Base-by-base conservation (phyloP, 441 rosid species). In the Populus hybrid region DNA sequence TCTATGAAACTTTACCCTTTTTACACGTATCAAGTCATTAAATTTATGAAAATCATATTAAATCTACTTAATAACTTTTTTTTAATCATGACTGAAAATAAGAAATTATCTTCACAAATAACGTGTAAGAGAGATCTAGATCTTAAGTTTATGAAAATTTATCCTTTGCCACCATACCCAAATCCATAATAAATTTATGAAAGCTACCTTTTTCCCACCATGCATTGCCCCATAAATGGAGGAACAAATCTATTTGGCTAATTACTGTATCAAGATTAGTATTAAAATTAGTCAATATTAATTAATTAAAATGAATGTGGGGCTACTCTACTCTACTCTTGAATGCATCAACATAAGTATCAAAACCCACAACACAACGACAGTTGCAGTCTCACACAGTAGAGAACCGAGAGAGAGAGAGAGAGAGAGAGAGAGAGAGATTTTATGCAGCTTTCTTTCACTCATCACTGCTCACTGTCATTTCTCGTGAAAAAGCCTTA, bases 401-500 rank as follows among this genome's bases (percentile, higher is more conserved):
- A 59, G 61, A 32, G 6, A 66, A 16, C 67, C 42, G 69, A 53
- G 73, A 36, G 67, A 26, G 74, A 67, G 6, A 26, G 1, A 9
- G 40, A 30, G 40, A 16, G 34, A 32, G 69, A 53, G 73, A 36
- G 67, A 26, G 74, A 2, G 70, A 1, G 77, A 78, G 81, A 80
- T 19, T 69, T 28, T 28, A 73, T 64, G 19, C 84, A 83, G 81
- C 78, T 80, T 85, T 83, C 89, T 83, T 84, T 88, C 83, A 84
- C 82, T 88, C 85, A 61, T 67, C 80, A 50, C 92, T 82, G 88
- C 86, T 72, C 88, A 82, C 1, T 40, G 50, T 40, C 50, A 40
- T 87, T 81, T 85, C 90, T 82, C 91, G 94, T 88, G 90, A 85
- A 82, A 83, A 76, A 57, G 42, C 79, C 69, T 78, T 75, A 61